Base-by-base conservation (phyloP, 2,329 filamentous ascomycete genomes). In the Ceratocystis ficicola region DNA sequence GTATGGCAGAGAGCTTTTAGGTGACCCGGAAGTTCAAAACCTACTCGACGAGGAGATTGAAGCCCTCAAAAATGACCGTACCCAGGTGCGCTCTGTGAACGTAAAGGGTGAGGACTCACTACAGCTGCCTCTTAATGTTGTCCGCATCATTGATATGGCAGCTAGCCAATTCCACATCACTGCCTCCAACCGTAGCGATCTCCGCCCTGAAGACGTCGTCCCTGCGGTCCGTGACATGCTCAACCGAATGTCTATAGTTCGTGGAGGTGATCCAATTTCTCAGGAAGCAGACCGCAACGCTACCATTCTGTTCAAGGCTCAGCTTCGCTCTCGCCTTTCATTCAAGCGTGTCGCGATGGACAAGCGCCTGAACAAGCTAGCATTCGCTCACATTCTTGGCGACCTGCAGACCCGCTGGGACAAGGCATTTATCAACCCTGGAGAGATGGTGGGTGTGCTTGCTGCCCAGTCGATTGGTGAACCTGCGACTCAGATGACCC, bases 381-480 rank as follows among this genome's bases (percentile, higher is more conserved):
- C 94, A 1, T 93, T 99, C 72, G 88, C 94, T 69, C 92, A 96
- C 73, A 85, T 99, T 60, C 76, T 99, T 48, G 94, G 94, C 70
- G 92, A 96, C 71, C 80, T 99, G 50, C 89, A 95, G 77, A 91
- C 84, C 73, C 85, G 91, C 68, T 99, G 95, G 83, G 84, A 89
- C 44, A 87, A 88, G 72, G 85, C 93, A 60, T 85, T 89, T 71
- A 92, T 96, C 68, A 90, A 86, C 71, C 93, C 94, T 61, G 94
- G 95, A 73, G 95, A 99, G 75, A 99, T 99, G 94, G 94, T 99
- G 66, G 94, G 94, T 78, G 94, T 99, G 25, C 79, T 99, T 72
- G 94, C 94, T 69, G 94, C 95, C 5, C 94, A 99, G 78, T 99
- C 94, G 41, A 99, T 99, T 74, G 94, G 94, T 79, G 94, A 99